These are phyloP conservation scores for Cladosporium sp. DNA, from an alignment of 2,329 filamentous ascomycete genomes.

Conservation along the genomic window DNA sequence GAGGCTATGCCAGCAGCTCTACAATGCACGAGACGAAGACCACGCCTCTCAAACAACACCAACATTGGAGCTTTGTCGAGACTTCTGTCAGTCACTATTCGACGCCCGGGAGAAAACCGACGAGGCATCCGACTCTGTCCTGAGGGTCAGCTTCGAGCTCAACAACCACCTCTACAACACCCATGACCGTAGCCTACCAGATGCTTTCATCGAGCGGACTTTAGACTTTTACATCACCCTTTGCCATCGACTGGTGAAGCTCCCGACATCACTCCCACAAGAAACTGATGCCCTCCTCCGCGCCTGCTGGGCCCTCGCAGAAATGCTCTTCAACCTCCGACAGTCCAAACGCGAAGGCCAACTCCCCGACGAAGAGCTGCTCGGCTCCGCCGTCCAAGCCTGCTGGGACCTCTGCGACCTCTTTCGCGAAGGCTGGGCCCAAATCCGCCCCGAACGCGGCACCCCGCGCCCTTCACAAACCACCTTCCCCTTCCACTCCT, in stretches of 20 bases:
- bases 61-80: conserved; percentile 79
- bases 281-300: conserved; percentile 79
- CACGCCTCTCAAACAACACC: conserved; percentile 61
- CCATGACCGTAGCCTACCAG: conserved; percentile 75
- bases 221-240: conserved; percentile 91
- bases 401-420: conserved; percentile 94
- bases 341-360: conserved; percentile 72
- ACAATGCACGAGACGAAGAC: conserved; percentile 70
- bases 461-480: conserved; percentile 77
- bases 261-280: conserved; percentile 67
- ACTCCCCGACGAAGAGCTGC: conserved; percentile 70
- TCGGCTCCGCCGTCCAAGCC: conserved; percentile 82
- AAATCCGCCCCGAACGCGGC: conserved; percentile 75
- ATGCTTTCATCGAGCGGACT: conserved; percentile 81
- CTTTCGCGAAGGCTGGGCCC: conserved; percentile 86
- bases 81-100: conserved; percentile 88
- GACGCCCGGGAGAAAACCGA: conserved; percentile 74
- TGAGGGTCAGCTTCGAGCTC: conserved; percentile 88
- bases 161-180: conserved; percentile 95
- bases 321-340: conserved; percentile 86
- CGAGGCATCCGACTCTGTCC: conserved; percentile 73
- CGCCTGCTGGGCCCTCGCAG: conserved; percentile 83
- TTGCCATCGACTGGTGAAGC: conserved; percentile 94
- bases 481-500: conserved; percentile 51
- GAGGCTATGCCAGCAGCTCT: conserved; percentile 84